phyloP scores from a whole-genome alignment of 495 filamentous ascomycete genomes.

The Penicillium paradoxum region DNA sequence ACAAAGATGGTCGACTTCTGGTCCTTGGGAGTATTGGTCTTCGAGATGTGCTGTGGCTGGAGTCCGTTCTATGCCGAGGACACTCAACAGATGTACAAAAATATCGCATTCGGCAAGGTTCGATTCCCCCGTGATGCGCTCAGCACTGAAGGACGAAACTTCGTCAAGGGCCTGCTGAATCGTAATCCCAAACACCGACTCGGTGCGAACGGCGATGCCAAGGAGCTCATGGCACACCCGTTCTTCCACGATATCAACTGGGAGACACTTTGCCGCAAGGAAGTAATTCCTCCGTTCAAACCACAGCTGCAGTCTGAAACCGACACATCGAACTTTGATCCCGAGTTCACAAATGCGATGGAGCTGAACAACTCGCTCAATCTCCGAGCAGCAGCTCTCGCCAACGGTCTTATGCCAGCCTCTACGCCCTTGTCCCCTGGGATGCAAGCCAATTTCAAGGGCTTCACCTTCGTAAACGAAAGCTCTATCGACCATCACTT shows the following conservation, averaged over 20 bases:
- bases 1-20: slow-evolving; percentile 99
- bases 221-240: slow-evolving; percentile 88
- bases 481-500: slow-evolving; percentile 92
- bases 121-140: slow-evolving; percentile 92
- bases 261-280: slow-evolving; percentile 77
- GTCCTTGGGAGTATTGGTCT: slow-evolving; percentile 95
- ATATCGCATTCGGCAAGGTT: slow-evolving; percentile 98
- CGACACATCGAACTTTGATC: slow-evolving; percentile 97
- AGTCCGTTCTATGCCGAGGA: slow-evolving; percentile 98
- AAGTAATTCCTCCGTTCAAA: slow-evolving; percentile 96
- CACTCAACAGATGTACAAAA: slow-evolving; percentile 99
- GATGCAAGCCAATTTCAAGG: slow-evolving; percentile 96
- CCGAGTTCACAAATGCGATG: slow-evolving; percentile 94
- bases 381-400: slow-evolving; percentile 71
- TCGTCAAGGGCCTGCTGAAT: slow-evolving; percentile 96
- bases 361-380: slow-evolving; percentile 68
- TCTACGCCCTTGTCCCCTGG: slow-evolving; percentile 89
- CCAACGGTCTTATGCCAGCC: slow-evolving; percentile 71
- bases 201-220: slow-evolving; percentile 84
- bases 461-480: slow-evolving; percentile 97
- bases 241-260: slow-evolving; percentile 96
- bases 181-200: slow-evolving; percentile 94
- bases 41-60: slow-evolving; percentile 99
- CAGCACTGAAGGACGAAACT: slow-evolving; percentile 89
- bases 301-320: slow-evolving; percentile 91